phyloP scores from a whole-genome alignment of 2,329 filamentous ascomycete species.

The Fusarium sp. region DNA sequence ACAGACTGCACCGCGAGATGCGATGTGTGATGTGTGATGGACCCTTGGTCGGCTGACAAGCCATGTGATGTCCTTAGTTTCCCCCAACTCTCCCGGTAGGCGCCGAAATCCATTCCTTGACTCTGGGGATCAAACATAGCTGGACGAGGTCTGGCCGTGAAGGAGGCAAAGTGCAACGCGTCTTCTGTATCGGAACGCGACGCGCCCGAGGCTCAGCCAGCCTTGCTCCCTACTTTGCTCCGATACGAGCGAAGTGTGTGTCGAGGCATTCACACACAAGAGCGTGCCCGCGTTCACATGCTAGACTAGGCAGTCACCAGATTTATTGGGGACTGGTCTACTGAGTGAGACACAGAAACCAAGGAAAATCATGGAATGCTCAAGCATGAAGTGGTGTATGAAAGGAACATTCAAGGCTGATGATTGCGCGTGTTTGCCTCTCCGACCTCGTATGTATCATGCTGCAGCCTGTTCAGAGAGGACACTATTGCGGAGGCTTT shows the following conservation, averaged over 20 bases:
- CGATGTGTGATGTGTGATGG: slow-evolving; percentile 28
- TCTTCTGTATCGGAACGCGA: slow-evolving; percentile 28
- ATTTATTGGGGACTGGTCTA: slow-evolving; percentile 27
- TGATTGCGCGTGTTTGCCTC: slow-evolving; percentile 24
- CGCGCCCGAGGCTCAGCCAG: slow-evolving; percentile 38
- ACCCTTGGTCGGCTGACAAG: slow-evolving; percentile 42
- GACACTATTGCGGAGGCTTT: slow-evolving; percentile 30
- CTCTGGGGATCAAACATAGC: slow-evolving; percentile 4
- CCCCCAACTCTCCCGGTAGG: slow-evolving; percentile 6
- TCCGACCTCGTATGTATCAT: slow-evolving; percentile 25
- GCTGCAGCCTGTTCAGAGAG: slow-evolving; percentile 21
- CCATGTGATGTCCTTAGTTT: slow-evolving; percentile 40
- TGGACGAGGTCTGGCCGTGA: slow-evolving; percentile 8
- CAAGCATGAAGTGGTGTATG: slow-evolving; percentile 35
- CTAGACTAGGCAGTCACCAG: slow-evolving; percentile 36
- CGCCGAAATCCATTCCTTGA: slow-evolving; percentile 25
- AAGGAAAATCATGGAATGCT: slow-evolving; percentile 28
- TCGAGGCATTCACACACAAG: slow-evolving; percentile 16
- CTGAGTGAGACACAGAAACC: slow-evolving; percentile 31
- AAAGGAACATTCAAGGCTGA: slow-evolving; percentile 11
- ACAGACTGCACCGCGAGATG: slow-evolving; percentile 25
- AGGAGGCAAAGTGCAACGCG: slow-evolving; percentile 24
- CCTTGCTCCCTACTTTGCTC: slow-evolving; percentile 24
- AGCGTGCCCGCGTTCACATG: slow-evolving; percentile 36
- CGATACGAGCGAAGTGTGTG: slow-evolving; percentile 13